Base-by-base conservation (phyloP, 768 basidiomycete species). In the Tulasnella calospora region DNA sequence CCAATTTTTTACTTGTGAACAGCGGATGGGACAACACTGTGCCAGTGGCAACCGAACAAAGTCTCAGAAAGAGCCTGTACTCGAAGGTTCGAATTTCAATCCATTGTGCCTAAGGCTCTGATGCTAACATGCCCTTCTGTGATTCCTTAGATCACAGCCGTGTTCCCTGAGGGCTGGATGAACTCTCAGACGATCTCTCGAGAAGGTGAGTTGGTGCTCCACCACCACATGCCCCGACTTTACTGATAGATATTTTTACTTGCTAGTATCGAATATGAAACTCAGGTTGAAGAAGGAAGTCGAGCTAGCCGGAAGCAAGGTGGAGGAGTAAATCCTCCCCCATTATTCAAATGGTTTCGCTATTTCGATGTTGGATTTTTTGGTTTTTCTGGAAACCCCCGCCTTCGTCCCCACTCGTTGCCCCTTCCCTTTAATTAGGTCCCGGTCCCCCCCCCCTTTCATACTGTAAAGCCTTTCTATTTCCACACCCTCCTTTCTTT, bases 91-190 rank as follows among this genome's bases (percentile, higher is more conserved):
- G 86, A 81, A 12, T 15, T 67, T 5, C 33, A 12, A 21, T 40
- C 33, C n/a, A 15, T 61, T 55, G 23, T 71, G 38, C 55, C 40
- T 73, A 27, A 41, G 10, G 13, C 27, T 36, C 9, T 71, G n/a
- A 1, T 77, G 19, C 27, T 75, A 57, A 61, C 21, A 33, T 40
- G 10, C 40, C 15, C 78, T 78, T 51, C 38, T 73, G 19, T 27
- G 12, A 36, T 35, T 55, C 61, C 36, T n/a, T 44, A 91, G 90
- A 94, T 95, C 78, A 91, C 94, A 0, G 88, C 87, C n/a, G 90
- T 89, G 1, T 95, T 93, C 84, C 94, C 94, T 0, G 86, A 90
- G 0, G 92, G 92, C 17, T 95, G 94, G 94, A 90, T 95, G 86
- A 90, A 91, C 38, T 93, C 92, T 3, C 92, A 93, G 3, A 92